Base-by-base conservation (phyloP, 371 early-diverging fungal genomes). In the Homolaphlyctis polyrhiza region DNA sequence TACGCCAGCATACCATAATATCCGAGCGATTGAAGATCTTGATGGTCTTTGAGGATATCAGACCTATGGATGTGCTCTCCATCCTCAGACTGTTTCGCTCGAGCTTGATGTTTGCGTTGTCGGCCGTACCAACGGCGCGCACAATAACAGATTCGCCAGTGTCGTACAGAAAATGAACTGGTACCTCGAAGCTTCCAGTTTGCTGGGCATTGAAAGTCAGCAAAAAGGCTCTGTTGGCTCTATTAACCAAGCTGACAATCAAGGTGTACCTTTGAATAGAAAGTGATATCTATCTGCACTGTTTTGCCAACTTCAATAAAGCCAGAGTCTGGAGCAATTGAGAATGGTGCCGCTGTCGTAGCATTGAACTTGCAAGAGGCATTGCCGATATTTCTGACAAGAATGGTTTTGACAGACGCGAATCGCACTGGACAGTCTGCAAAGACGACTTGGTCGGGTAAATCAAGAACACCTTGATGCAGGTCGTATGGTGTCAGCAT, bases 331-430 rank as follows among this genome's bases (percentile, higher is more conserved):
- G 83, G 81, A 0, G 5, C 35, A 11, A 71, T 66, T 3, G 50
- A 33, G 57, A 81, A 83, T 0, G 81, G 81, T 13, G 36, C 27
- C 0, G 34, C 57, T 0, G 68, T 64, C 1, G 57, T 57, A 3
- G 80, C 45, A 1, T 50, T 51, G 67, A 81, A 81, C 55, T 78
- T 74, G 32, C 77, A 73, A 0, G 66, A 45, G 1, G 51, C 18
- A 48, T 74, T 73, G 14, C 85, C 85, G 60, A 84, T 74, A 66
- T 84, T 84, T 29, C 83, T 63, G 14, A 83, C 76, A 18, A 77
- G 64, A 2, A 81, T 35, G 0, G 77, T 78, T 25, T 66, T 60
- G 1, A 66, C 52, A 0, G 76, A 59, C 13, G 49, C 58, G 66
- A 66, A 68, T 16, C 71, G 58, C 13, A 83, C 82, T 1, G 80